Conservation (phyloP, 441 rosid species). For the Dalechampia spathulata region DNA sequence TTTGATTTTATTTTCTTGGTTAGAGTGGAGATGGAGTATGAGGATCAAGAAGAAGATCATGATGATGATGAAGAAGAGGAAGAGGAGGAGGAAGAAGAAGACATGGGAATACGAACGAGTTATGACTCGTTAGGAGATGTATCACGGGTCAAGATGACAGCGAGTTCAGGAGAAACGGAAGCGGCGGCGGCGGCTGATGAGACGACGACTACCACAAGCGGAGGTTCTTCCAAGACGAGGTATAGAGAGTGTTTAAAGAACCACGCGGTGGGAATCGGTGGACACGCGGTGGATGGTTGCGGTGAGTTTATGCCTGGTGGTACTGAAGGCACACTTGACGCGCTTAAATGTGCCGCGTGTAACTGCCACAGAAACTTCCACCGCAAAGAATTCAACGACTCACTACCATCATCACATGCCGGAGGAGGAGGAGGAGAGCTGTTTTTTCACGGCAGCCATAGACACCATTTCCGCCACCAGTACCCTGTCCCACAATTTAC, state of each 20-base stretch:
- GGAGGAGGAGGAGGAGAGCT: constrained; percentile 14
- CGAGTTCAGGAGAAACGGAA: constrained; percentile 7
- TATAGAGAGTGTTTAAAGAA: constrained; percentile 87
- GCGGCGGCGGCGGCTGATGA: not conserved
- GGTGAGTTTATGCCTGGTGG: constrained; percentile 88
- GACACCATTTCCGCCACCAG: constrained; percentile 9
- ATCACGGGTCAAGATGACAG: constrained; percentile 19
- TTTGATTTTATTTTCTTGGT: too few relatives aligned
- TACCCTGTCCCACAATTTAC: constrained; percentile 14
- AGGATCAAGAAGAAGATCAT: constrained; percentile 53
- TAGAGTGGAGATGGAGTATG: constrained; percentile 40
- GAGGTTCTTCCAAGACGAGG: constrained; percentile 15
- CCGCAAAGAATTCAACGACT: constrained; percentile 53
- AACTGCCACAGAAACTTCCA: constrained; percentile 96
- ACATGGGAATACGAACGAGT: constrained; percentile 31
- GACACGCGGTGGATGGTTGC: constrained; percentile 87
- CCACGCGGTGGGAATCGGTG: constrained; percentile 80
- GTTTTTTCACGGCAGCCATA: constrained; percentile 11
- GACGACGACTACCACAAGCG: not conserved
- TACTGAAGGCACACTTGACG: constrained; percentile 70
- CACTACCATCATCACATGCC: not conserved
- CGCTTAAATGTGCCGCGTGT: constrained; percentile 89
- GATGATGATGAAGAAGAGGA: constrained; percentile 33
- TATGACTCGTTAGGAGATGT: constrained; percentile 33
- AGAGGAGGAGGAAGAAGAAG: constrained; percentile 40